Conservation (phyloP, 306 rosid species). For the Trichosanthes truncata region DNA sequence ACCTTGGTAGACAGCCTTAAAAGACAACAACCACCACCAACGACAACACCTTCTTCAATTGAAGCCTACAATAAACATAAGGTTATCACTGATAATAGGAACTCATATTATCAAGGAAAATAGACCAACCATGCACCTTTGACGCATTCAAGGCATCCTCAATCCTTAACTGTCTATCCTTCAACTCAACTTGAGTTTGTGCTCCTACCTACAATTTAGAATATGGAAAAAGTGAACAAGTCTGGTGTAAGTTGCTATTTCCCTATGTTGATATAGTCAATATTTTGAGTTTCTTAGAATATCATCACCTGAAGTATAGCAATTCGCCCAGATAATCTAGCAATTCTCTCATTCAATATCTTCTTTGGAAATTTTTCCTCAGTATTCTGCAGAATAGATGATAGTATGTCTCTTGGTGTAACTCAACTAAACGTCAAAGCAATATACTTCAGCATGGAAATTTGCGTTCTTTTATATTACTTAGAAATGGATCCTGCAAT, state of each 20-base stretch:
- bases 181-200: conserved; percentile 84
- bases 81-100: background rate
- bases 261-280: background rate
- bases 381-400: conserved; percentile 53
- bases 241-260: conserved; percentile 10
- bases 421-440: background rate
- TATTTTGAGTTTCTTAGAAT: conserved; percentile 7
- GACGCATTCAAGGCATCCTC: conserved; percentile 94
- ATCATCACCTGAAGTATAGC: conserved; percentile 73
- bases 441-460: conserved; percentile 4
- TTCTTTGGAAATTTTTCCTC: conserved; percentile 72
- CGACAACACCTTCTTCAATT: conserved; percentile 91
- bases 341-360: conserved; percentile 74
- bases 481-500: conserved; percentile 1
- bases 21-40: conserved; percentile 95
- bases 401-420: conserved; percentile 4
- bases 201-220: conserved; percentile 76
- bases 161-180: conserved; percentile 75
- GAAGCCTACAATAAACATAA: conserved; percentile 51
- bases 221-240: conserved; percentile 14
- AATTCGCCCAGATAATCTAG: conserved; percentile 73
- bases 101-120: background rate
- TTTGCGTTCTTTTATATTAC: background rate
- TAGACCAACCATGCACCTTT: conserved; percentile 36
- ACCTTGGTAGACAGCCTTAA: conserved; percentile 64